Evolutionary conservation across 1,284 basidiomycete species (phyloP), one percentile per base, ranked within the genome.

Genomic region (Naganishia sp.): DNA sequence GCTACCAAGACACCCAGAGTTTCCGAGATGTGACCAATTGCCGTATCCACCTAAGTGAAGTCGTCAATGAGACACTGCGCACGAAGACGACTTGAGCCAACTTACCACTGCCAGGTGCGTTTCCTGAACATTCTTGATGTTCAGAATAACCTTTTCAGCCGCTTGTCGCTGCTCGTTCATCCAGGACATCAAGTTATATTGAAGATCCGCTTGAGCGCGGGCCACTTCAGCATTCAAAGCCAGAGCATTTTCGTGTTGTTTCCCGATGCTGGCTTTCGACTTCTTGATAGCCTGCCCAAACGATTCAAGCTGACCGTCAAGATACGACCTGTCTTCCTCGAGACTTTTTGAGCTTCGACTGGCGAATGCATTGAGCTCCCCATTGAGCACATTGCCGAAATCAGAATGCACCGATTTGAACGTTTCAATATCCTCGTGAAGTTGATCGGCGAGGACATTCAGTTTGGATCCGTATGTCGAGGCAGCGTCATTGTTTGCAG

Each of bases 401-500:
- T 74, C 69, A 23, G 64, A 70, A 55, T 79, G 78, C 0, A 85
- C 80, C 31, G 82, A 83, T 67, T 87, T 83, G 39, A 80, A 68
- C 54, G 72, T 67, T 0, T 81, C 80, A 6, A 88, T 83, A 9
- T 83, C 80, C 65, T 85, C 83, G 66, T 85, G 78, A 70, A 93
- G 88, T 36, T 86, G 85, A 15, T 85, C 82, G 2, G 93, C 82
- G 63, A 84, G 84, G 2, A 82, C 75, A 10, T 84, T 83, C 64
- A 94, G 82, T 0, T 81, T 76, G 16, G 82, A 79, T 16, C 87
- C 86, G 69, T 90, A 87, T 31, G 82, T 82, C 0, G 83, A 80
- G 9, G 91, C 88, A 1, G 84, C 82, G 68, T 85, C 84, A 1
- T 86, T 81, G 73, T 94, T 95, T 5, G 84, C 81, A 48, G 81